A percentile compares a stretch with the other conserved stretches of the same genome.
Evolutionary conservation across 768 basidiomycete species (phyloP).

Genomic region (Termitomyces sp.): DNA sequence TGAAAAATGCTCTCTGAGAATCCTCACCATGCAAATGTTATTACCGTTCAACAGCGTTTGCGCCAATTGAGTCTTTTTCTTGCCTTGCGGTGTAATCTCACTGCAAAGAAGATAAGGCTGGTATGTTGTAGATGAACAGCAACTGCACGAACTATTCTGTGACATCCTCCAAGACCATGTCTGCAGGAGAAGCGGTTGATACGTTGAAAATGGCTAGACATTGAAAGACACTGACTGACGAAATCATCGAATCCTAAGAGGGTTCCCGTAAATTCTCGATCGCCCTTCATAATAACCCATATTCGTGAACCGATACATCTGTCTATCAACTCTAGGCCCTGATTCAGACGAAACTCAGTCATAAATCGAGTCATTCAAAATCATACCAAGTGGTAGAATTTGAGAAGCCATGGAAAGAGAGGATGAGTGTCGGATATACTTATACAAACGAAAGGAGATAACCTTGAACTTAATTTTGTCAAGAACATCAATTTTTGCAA

Average conservation of each 20-base stretch:
- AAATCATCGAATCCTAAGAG: slow-evolving; percentile 97
- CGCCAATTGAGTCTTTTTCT: slow-evolving; percentile 73
- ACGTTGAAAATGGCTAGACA: neutral
- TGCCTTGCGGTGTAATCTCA: slow-evolving; percentile 80
- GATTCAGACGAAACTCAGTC: neutral
- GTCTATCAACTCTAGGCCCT: slow-evolving; percentile 83
- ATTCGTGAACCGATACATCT: slow-evolving; percentile 95
- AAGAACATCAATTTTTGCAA: neutral
- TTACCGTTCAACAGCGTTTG: slow-evolving; percentile 93
- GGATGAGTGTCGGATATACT: neutral
- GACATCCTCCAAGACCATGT: slow-evolving; percentile 95
- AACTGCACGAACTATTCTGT: slow-evolving; percentile 77
- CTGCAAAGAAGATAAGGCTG: slow-evolving; percentile 32
- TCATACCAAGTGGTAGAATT: slow-evolving; percentile 83
- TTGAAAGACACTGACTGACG: slow-evolving; percentile 74
- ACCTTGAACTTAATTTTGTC: neutral
- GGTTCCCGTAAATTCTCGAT: slow-evolving; percentile 94
- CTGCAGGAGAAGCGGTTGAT: slow-evolving; percentile 28
- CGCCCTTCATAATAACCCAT: slow-evolving; percentile 98
- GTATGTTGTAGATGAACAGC: neutral
- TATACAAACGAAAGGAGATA: neutral
- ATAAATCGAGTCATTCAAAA: neutral
- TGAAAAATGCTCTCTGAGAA: neutral
- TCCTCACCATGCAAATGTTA: slow-evolving; percentile 90
- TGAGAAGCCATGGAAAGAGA: slow-evolving; percentile 72